Conservation (phyloP, 768 basidiomycete species). For the Hygrophoropsis aurantiaca region DNA sequence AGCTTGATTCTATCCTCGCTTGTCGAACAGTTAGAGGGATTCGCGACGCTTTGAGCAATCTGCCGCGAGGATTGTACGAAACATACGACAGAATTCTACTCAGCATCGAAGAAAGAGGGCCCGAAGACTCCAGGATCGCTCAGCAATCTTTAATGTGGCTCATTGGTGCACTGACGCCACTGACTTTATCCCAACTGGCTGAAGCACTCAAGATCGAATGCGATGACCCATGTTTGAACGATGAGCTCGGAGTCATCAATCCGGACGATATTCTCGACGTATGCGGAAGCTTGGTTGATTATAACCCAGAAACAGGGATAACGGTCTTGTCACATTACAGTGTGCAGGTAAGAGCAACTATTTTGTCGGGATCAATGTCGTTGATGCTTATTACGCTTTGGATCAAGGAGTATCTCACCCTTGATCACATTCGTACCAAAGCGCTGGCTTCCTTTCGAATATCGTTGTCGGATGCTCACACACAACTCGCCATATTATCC, state of each 20-base stretch:
- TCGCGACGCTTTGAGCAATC: slow-evolving; percentile 13
- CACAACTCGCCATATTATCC: slow-evolving; percentile 27
- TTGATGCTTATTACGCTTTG: too few relatives aligned
- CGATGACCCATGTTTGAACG: slow-evolving; percentile 19
- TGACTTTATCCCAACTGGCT: slow-evolving; percentile 25
- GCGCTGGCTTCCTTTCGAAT: slow-evolving; percentile 4
- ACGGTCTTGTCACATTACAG: slow-evolving; percentile 22
- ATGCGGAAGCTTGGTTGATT: slow-evolving; percentile 17
- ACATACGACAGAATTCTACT: slow-evolving; percentile 19
- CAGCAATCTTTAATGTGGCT: slow-evolving; percentile 21
- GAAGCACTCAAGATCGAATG: slow-evolving; percentile 29
- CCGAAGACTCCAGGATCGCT: slow-evolving; percentile 20
- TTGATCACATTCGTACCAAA: neutral
- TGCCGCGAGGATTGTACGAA: slow-evolving; percentile 20
- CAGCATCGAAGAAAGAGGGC: slow-evolving; percentile 13
- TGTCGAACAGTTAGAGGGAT: slow-evolving; percentile 25
- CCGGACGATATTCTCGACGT: slow-evolving; percentile 16
- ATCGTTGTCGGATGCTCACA: slow-evolving; percentile 10
- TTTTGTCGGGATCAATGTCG: too few relatives aligned
- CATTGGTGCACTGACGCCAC: slow-evolving; percentile 23
- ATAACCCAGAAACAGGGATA: slow-evolving; percentile 19
- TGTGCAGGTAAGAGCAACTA: slow-evolving; percentile 23
- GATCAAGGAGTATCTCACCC: slow-evolving; percentile 25
- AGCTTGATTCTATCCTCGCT: slow-evolving; percentile 23
- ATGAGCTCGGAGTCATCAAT: slow-evolving; percentile 23